Evolutionary conservation across 371 early-diverging fungal species (phyloP).

Genomic region (Rhizomucor pusillus): DNA sequence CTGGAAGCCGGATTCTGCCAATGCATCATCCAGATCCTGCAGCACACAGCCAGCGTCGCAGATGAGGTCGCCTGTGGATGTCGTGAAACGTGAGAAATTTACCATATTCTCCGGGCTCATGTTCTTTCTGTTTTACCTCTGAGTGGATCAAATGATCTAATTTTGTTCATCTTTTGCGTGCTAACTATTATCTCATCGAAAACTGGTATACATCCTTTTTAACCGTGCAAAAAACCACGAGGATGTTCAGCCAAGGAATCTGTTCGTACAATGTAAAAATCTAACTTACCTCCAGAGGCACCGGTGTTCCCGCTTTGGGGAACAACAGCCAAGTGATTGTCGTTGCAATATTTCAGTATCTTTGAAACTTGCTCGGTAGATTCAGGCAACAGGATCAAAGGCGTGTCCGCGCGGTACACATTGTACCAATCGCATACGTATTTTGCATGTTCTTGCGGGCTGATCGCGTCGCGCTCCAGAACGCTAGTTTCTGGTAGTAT

Average conservation of each 20-base stretch:
- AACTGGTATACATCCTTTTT: constrained; percentile 63
- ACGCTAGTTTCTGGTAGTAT: constrained; percentile 30
- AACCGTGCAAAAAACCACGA: background rate
- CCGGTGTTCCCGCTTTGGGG: constrained; percentile 98
- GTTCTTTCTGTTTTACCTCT: constrained; percentile 48
- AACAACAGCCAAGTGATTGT: constrained; percentile 78
- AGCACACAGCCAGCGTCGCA: constrained; percentile 91
- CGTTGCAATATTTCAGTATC: constrained; percentile 86
- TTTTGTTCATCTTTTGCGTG: constrained; percentile 69
- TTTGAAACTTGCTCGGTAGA: constrained; percentile 79
- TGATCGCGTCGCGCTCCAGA: constrained; percentile 22
- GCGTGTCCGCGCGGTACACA: constrained; percentile 75
- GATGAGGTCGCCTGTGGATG: constrained; percentile 59
- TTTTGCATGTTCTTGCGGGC: constrained; percentile 33
- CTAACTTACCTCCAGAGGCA: constrained; percentile 52
- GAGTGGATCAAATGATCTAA: constrained; percentile 77
- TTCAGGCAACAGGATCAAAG: constrained; percentile 77
- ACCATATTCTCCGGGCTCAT: background rate
- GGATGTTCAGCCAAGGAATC: background rate
- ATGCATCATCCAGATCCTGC: constrained; percentile 76
- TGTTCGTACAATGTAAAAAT: background rate
- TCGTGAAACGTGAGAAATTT: background rate
- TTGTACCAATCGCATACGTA: constrained; percentile 85
- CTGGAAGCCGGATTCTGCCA: constrained; percentile 70
- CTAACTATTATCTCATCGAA: constrained; percentile 92